Evolutionary conservation across 1,139 yeast genomes (phyloP), one percentile per base, ranked within the genome.

Genomic region (Pneumocystis oryctolagi): DNA sequence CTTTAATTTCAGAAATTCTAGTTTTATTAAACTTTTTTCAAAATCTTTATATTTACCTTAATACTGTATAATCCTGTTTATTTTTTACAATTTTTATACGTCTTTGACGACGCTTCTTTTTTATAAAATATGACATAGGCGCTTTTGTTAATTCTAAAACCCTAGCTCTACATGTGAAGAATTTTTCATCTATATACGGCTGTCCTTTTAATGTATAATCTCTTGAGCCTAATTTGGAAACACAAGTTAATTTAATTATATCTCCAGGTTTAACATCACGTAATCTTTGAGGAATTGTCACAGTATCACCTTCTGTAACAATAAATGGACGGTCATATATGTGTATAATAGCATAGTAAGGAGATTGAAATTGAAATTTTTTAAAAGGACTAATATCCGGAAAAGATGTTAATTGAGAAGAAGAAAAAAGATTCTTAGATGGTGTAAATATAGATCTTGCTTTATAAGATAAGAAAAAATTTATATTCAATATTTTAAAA

Each of bases 301-400:
- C 82, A 68, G 79, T 81, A 73, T 94, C 99, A 28, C 98, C 98
- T 68, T 85, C 82, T 28, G 98, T 89, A 30, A 94, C 95, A 66
- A 92, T 77, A 71, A 88, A 90, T 60, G 95, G 89, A 74, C 89
- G 83, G 73, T 85, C 84, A 76, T 89, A 94, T 60, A 94, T 80
- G 70, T 82, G 84, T 69, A 90, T 80, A 8, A 88, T 79, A 61
- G 98, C 98, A 71, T 89, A 92, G 58, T 58, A 63, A 28, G 32
- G 31, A 30, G 65, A 61, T 60, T 65, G 66, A 31, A 58, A 32
- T 6, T 34, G 6, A 16, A 86, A 47, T 16, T 47, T 32, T n/a
- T 58, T 20, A 14, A 64, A 34, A 3, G 60, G 18, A 20, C 14
- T 57, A 12, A 20, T 25, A 25, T 4, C 6, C 16, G 16, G 18